phyloP scores from a whole-genome alignment of 345 rosid genomes.

The Aquilaria sinensis region DNA sequence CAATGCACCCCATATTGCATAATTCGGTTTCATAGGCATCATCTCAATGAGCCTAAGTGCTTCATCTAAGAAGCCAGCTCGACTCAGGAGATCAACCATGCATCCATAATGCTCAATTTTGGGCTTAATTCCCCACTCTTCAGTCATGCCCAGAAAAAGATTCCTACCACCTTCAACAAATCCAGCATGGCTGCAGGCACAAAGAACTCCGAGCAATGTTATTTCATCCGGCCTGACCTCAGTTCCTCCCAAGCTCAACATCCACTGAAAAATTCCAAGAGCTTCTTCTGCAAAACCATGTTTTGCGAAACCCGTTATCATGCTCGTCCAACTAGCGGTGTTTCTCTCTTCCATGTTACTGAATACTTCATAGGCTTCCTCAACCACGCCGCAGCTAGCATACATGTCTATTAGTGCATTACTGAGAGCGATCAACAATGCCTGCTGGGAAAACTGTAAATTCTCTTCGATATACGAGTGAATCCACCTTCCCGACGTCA shows the following conservation, averaged over 20 bases:
- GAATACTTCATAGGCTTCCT: slow-evolving; percentile 32
- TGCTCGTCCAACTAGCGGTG: slow-evolving; percentile 34
- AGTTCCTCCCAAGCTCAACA: slow-evolving; percentile 27
- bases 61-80: slow-evolving; percentile 40
- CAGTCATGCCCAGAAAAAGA: slow-evolving; percentile 25
- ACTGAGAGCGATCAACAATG: slow-evolving; percentile 23
- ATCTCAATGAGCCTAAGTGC: slow-evolving; percentile 28
- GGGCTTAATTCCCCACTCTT: slow-evolving; percentile 28
- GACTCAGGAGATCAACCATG: slow-evolving; percentile 41
- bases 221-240: slow-evolving; percentile 34
- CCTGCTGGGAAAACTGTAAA: slow-evolving; percentile 7
- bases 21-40: slow-evolving; percentile 39
- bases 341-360: slow-evolving; percentile 24
- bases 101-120: slow-evolving; percentile 40
- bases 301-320: slow-evolving; percentile 38
- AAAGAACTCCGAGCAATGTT: slow-evolving; percentile 32
- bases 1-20: slow-evolving; percentile 34
- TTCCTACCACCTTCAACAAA: slow-evolving; percentile 26
- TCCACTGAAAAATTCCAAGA: slow-evolving; percentile 29
- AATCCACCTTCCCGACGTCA: slow-evolving; percentile 34
- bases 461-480: slow-evolving; percentile 21
- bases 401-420: slow-evolving; percentile 43
- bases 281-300: slow-evolving; percentile 33
- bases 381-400: slow-evolving; percentile 39
- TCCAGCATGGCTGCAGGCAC: slow-evolving; percentile 48